These are phyloP conservation scores for Metschnikowia bowlesiae DNA, from an alignment of 805 yeast species.

Conservation along the genomic window DNA sequence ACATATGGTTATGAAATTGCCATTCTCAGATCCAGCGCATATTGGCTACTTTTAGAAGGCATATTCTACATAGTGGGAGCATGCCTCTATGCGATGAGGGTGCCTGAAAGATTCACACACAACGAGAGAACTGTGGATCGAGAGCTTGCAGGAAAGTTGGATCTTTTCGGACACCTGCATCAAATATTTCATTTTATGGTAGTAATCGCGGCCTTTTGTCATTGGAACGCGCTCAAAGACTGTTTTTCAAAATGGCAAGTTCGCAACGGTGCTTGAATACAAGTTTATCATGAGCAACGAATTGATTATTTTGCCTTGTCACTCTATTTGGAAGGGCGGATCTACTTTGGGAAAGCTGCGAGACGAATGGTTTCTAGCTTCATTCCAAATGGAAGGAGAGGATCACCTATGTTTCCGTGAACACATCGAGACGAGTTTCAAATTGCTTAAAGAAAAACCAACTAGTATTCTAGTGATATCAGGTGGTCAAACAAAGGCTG, in stretches of 20 bases:
- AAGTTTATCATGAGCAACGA: conserved; percentile 2
- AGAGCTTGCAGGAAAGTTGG: conserved; percentile 40
- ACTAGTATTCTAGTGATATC: conserved; percentile 42
- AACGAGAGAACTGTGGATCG: conserved; percentile 17
- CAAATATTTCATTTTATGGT: conserved; percentile 79
- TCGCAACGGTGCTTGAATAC: neutral
- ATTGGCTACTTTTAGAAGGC: conserved; percentile 68
- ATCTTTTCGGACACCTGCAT: conserved; percentile 75
- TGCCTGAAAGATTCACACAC: conserved; percentile 63
- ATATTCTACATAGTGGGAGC: conserved; percentile 77
- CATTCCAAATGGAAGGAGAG: conserved; percentile 63
- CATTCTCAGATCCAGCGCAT: conserved; percentile 47
- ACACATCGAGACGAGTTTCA: conserved; percentile 50
- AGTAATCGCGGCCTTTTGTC: conserved; percentile 71
- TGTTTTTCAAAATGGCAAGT: conserved; percentile 26
- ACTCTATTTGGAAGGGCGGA: conserved; percentile 51
- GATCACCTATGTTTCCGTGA: conserved; percentile 64
- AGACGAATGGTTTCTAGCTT: conserved; percentile 62
- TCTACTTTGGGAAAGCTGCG: conserved; percentile 41
- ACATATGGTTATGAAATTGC: conserved; percentile 49
- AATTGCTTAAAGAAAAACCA: conserved; percentile 26
- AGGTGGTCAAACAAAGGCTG: conserved; percentile 70
- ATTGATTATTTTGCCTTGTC: conserved; percentile 46
- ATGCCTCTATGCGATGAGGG: conserved; percentile 64
- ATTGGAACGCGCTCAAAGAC: conserved; percentile 52